Evolutionary conservation across 371 early-diverging fungal species (phyloP).

Genomic region (Haplosporangium sp.): DNA sequence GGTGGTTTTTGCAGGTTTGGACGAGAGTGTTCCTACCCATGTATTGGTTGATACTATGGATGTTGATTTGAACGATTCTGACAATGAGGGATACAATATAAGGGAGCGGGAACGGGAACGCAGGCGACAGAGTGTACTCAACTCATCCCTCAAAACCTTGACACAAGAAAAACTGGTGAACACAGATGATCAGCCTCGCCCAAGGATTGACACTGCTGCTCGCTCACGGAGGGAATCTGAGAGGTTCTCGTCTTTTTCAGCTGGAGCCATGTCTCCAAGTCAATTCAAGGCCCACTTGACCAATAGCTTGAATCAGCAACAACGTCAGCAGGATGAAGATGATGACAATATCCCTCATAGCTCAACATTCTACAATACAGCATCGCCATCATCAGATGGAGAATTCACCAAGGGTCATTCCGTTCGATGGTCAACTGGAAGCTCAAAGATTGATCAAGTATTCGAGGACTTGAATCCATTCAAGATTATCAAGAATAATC

Average conservation of each 20-base stretch:
- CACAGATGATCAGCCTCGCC: slow-evolving; percentile 2
- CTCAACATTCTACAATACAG: not conserved
- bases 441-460: slow-evolving; percentile 33
- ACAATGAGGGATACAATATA: slow-evolving; percentile 5
- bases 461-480: slow-evolving; percentile 51
- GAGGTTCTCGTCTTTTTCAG: not conserved
- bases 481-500: slow-evolving; percentile 20
- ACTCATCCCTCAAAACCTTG: slow-evolving; percentile 29
- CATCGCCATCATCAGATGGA: not conserved
- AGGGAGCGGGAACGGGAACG: slow-evolving; percentile 21
- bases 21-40: slow-evolving; percentile 27
- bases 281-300: slow-evolving; percentile 41
- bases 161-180: slow-evolving; percentile 25
- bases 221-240: no score
- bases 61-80: slow-evolving; percentile 31
- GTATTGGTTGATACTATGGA: slow-evolving; percentile 38
- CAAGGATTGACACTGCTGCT: no score
- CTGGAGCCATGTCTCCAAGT: slow-evolving; percentile 36
- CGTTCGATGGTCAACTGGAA: slow-evolving; percentile 41
- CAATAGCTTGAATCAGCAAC: slow-evolving; percentile 10
- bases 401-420: slow-evolving; percentile 18
- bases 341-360: not conserved
- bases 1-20: slow-evolving; percentile 4
- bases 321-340: slow-evolving; percentile 10
- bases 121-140: slow-evolving; percentile 29